Percentiles rank a stretch among this genome's conserved stretches.
Conservation (phyloP, 179 eudicot genomes). For the Pouteria campechiana region DNA sequence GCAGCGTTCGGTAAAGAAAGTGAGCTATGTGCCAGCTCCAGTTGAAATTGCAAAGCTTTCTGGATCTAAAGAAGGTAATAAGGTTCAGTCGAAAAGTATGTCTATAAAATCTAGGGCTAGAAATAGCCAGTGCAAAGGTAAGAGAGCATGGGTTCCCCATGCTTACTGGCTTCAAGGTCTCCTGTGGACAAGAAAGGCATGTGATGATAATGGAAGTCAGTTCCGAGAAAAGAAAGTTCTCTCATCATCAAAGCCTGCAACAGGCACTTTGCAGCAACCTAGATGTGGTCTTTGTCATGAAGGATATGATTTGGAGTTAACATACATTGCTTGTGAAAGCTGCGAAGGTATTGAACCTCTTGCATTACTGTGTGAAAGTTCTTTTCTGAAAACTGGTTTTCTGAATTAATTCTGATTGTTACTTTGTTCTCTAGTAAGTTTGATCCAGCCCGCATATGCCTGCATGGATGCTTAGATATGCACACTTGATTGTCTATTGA, state of each 20-base stretch:
- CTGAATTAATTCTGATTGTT: not conserved
- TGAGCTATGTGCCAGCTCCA: slow-evolving; percentile 19
- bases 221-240: slow-evolving; percentile 53
- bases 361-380: not conserved
- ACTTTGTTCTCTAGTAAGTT: not conserved
- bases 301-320: slow-evolving; percentile 27
- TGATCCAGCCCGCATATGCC: no score
- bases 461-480: no score
- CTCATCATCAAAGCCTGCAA: slow-evolving; percentile 23
- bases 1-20: slow-evolving; percentile 75
- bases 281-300: slow-evolving; percentile 71
- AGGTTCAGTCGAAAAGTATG: slow-evolving; percentile 10
- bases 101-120: slow-evolving; percentile 20
- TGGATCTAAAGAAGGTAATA: slow-evolving; percentile 26
- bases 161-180: slow-evolving; percentile 81
- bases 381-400: not conserved
- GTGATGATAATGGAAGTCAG: slow-evolving; percentile 53
- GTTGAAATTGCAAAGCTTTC: slow-evolving; percentile 19
- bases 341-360: slow-evolving; percentile 58
- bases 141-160: slow-evolving; percentile 32
- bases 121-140: slow-evolving; percentile 36
- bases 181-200: slow-evolving; percentile 41
- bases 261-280: slow-evolving; percentile 20
- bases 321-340: slow-evolving; percentile 60
- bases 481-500: no score